Base-by-base conservation (phyloP, 352 stramenopile species). In the Pythium aquatile region DNA sequence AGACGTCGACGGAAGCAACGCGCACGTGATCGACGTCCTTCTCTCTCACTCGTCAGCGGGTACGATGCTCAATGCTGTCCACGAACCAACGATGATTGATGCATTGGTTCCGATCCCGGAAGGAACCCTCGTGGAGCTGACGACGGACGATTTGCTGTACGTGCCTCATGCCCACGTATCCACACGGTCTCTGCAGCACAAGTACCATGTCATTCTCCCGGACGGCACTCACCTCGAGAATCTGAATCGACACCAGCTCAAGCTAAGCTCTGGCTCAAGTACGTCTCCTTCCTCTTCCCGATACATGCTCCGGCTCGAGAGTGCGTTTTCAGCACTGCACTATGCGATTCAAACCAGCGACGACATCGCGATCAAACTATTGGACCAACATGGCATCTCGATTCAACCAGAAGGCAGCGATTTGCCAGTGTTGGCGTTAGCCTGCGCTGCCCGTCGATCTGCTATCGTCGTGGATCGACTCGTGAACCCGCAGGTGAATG, bases 331-430 rank as follows among this genome's bases (percentile, higher is more conserved):
- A 7, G 68, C 75, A 11, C 58, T 91, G 0, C 82, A 91, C 49
- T 91, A 90, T 55, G 80, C 78, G 0, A 49, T 89, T 3, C 80
- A 89, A 55, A 69, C 42, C 3, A 88, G 76, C 39, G 74, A 88
- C 17, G 66, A 52, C 0, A 54, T 87, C 24, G 56, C 77, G 0
- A 47, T 76, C 2, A 54, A 61, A 10, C 59, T 91, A 10, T 51
- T 91, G 14, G 52, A 56, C 5, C 32, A 78, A 1, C 56, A 63
- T 10, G 55, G 58, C 1, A 62, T 87, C 29, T 75, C 72, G 2
- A 58, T 79, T 4, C 61, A 77, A 3, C 72, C 76, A 6, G 78
- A 89, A 53, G 73, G 78, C 7, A 85, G 76, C 44, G 82, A 90
- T 37, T 46, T 88, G 7, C 82, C 82, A 7, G 52, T 87, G 26